Percentiles rank a stretch among this genome's conserved stretches.
These are phyloP conservation scores for Inga laurina DNA, from an alignment of 306 rosid genomes.

Conservation along the genomic window DNA sequence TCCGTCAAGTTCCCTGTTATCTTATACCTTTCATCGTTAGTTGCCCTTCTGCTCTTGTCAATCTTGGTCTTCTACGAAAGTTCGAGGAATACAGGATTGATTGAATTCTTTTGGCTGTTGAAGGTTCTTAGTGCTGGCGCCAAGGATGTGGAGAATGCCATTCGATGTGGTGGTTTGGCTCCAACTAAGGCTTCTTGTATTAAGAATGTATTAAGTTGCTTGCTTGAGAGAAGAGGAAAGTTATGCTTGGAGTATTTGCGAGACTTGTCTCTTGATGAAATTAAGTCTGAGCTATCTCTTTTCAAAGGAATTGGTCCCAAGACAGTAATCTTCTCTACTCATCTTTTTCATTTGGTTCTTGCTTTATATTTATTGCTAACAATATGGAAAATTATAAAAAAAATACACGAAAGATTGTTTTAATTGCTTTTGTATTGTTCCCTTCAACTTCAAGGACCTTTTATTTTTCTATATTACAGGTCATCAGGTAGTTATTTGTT, in stretches of 20 bases:
- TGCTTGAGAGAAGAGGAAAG: conserved; percentile 71
- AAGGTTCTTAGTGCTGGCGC: conserved; percentile 73
- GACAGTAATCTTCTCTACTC: conserved; percentile 54
- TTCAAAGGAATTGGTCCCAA: conserved; percentile 96
- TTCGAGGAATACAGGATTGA: conserved; percentile 15
- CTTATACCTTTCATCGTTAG: background rate
- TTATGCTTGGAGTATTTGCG: conserved; percentile 83
- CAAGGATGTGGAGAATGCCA: conserved; percentile 66
- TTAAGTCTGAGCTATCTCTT: conserved; percentile 71
- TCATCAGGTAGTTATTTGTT: background rate
- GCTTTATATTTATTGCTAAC: conserved; percentile 12
- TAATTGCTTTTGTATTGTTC: conserved; percentile 18
- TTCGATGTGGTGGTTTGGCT: conserved; percentile 90
- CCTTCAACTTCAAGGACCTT: conserved; percentile 2
- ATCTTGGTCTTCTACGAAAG: background rate
- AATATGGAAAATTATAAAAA: background rate
- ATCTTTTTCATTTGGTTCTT: background rate
- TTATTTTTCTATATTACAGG: background rate
- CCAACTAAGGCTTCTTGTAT: conserved; percentile 80
- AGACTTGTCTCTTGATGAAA: conserved; percentile 59
- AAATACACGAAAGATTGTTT: background rate
- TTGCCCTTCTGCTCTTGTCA: background rate
- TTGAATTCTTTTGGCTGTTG: conserved; percentile 6
- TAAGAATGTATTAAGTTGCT: conserved; percentile 61
- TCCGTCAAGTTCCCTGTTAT: background rate